A percentile compares a stretch with the other conserved stretches of the same genome.
phyloP scores from a whole-genome alignment of 2,329 filamentous ascomycete genomes.

The Raffaelea deltoideospora region DNA sequence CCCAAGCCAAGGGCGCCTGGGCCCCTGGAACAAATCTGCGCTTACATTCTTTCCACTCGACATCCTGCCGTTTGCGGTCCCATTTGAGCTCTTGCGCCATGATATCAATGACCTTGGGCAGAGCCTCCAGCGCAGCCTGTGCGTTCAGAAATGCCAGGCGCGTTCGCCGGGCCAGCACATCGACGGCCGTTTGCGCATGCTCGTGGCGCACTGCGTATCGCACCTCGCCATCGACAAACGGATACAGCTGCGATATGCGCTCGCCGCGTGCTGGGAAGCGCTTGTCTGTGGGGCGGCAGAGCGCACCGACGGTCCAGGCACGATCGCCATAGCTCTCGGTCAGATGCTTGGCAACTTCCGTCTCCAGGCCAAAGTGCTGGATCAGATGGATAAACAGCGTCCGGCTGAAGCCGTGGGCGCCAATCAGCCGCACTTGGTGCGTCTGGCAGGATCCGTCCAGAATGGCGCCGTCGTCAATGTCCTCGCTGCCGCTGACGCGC shows the following conservation, averaged over 20 bases:
- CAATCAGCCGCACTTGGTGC: conserved; percentile 55
- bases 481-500: conserved; percentile 51
- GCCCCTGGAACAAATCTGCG: too few species aligned
- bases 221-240: conserved; percentile 84
- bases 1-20: too few species aligned
- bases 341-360: conserved; percentile 80
- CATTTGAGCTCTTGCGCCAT: conserved; percentile 77
- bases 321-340: conserved; percentile 81
- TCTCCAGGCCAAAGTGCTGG: conserved; percentile 85
- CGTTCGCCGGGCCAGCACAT: conserved; percentile 74
- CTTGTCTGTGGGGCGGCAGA: conserved; percentile 61
- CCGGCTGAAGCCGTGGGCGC: conserved; percentile 68
- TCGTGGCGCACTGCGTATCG: conserved; percentile 79
- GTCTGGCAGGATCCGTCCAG: conserved; percentile 63
- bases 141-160: conserved; percentile 83
- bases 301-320: conserved; percentile 74
- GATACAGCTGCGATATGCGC: conserved; percentile 67
- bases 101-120: conserved; percentile 75
- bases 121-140: conserved; percentile 73
- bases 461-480: conserved; percentile 54
- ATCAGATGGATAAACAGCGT: conserved; percentile 89
- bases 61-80: conserved; percentile 55
- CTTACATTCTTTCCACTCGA: conserved; percentile 59
- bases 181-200: conserved; percentile 80
- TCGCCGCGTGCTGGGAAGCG: conserved; percentile 74